A percentile compares a stretch with the other conserved stretches of the same genome.
These are phyloP conservation scores for Diaporthe nobilis DNA, from an alignment of 2,329 filamentous ascomycete species.

Conservation along the genomic window DNA sequence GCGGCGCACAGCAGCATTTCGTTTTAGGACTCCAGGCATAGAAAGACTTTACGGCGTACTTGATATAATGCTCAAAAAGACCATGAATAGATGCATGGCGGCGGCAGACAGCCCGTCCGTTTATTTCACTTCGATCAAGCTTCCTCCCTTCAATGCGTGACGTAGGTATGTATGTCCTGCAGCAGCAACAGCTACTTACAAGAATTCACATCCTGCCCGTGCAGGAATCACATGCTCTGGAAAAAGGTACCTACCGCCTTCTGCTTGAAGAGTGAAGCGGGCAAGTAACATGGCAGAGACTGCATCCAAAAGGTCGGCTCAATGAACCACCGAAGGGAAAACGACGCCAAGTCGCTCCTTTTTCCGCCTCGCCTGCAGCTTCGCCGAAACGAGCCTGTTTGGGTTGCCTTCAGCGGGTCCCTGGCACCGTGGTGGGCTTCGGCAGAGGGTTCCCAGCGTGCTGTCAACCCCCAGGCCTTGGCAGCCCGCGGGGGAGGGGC, in stretches of 20 bases:
- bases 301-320: background rate
- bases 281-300: background rate
- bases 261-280: background rate
- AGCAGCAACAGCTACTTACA: background rate
- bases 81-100: constrained; percentile 42
- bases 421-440: background rate
- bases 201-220: background rate
- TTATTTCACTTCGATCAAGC: constrained; percentile 4
- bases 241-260: background rate
- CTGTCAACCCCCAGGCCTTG: constrained; percentile 25
- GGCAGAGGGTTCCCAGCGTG: constrained; percentile 10
- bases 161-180: constrained; percentile 1
- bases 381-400: constrained; percentile 29
- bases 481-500: constrained; percentile 35
- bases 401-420: constrained; percentile 10
- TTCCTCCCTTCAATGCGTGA: background rate
- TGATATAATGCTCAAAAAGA: constrained; percentile 42
- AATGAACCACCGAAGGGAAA: constrained; percentile 19
- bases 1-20: constrained; percentile 29
- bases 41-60: constrained; percentile 42
- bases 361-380: constrained; percentile 33
- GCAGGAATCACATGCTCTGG: constrained; percentile 19
- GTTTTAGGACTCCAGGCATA: constrained; percentile 33
- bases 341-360: constrained; percentile 6
- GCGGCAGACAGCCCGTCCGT: constrained; percentile 33